Conservation (phyloP, 2,329 filamentous ascomycete species). For the Cladosporium sp. region DNA sequence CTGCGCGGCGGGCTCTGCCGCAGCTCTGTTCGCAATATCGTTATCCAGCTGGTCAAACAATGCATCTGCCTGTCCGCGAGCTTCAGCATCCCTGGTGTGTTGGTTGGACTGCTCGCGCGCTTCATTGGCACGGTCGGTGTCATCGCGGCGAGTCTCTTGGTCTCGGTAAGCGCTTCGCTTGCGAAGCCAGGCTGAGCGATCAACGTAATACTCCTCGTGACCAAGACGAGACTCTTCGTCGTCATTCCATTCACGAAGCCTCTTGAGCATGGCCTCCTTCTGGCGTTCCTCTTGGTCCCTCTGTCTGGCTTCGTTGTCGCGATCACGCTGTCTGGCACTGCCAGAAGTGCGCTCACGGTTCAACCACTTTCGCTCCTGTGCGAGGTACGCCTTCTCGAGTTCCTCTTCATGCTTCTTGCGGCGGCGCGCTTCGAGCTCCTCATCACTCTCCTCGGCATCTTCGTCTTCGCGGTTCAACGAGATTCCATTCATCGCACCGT, state of each 20-base stretch:
- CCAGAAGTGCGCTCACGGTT: constrained; percentile 81
- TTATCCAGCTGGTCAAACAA: constrained; percentile 82
- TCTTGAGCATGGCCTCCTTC: constrained; percentile 63
- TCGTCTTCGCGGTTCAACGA: constrained; percentile 69
- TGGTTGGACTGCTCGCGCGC: constrained; percentile 61
- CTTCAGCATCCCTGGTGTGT: constrained; percentile 69
- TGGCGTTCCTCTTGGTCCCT: constrained; percentile 59
- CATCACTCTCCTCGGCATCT: constrained; percentile 74
- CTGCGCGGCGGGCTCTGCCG: constrained; percentile 40
- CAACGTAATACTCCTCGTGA: constrained; percentile 84
- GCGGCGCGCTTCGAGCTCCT: constrained; percentile 72
- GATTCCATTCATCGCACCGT: constrained; percentile 49
- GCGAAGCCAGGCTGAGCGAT: constrained; percentile 77
- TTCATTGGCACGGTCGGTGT: constrained; percentile 75
- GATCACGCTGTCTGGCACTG: constrained; percentile 80
- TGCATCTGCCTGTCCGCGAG: constrained; percentile 78
- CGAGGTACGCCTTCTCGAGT: constrained; percentile 72
- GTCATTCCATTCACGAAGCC: constrained; percentile 81
- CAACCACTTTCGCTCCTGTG: constrained; percentile 84
- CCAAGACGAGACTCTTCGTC: constrained; percentile 73
- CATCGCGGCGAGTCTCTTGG: constrained; percentile 71
- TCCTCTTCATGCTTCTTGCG: constrained; percentile 68
- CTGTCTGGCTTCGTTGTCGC: constrained; percentile 72
- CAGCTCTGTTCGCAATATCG: constrained; percentile 56
- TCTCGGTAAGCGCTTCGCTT: constrained; percentile 70